Base-by-base conservation (phyloP, 148 eudicot species). In the Limonium bicolor region DNA sequence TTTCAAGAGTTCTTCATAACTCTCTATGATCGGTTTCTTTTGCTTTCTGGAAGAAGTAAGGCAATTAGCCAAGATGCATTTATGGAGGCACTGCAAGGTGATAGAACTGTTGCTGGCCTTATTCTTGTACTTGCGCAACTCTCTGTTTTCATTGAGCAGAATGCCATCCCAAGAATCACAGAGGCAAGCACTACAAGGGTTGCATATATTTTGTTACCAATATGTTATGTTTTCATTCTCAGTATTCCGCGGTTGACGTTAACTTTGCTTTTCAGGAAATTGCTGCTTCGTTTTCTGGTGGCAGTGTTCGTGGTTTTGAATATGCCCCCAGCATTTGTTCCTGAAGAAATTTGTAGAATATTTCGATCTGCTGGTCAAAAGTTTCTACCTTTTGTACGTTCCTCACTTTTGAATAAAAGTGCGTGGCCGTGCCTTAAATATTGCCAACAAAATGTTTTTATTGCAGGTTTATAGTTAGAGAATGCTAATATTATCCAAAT, bases 101-200 rank as follows among this genome's bases (percentile, higher is more conserved):
- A 76, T 41, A 80, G 75, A 58, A 46, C 70, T 55, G 59, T 60
- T 61, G 70, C 95, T 57, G 95, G 94, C 36, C 80, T 81, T 61
- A 75, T 85, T 56, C 90, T 92, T 69, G 78, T 92, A 58, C 71
- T 92, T 55, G 82, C 94, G 59, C 74, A 85, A 67, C 84, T 92
- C 24, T 72, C 80, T 49, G 67, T 71, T 35, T 78, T 71, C 50
- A 59, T 85, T 27, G 99, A 92, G 65, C 99, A 82, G 68, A 78
- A 54, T 70, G 93, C 95, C 56, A 73, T 81, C 61, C 88, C 99
- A 60, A 69, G 88, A 85, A 76, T 85, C 53, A 85, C 94, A 0
- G 99, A 85, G 95, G 99, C 63, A 60, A 66, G 84, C 32, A 52
- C 40, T 13, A 28, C 22, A 45, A 5, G 35, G 15, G 29, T 26